Conservation (phyloP, 176 grass and related monocot genomes). For the Lolium multiflorum region DNA sequence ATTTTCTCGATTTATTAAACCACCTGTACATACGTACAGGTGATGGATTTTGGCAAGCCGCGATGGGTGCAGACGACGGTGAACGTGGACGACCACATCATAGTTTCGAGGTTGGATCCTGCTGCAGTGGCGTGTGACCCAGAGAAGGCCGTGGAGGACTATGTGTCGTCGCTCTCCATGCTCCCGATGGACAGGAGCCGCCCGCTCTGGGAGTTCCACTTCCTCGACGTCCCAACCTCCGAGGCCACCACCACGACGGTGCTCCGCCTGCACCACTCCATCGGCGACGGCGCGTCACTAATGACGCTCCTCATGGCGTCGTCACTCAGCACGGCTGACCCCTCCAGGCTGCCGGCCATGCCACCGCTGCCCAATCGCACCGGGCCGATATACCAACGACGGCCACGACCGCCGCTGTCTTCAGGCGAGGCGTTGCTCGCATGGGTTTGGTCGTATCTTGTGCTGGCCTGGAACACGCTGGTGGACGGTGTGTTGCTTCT, state of each 20-base stretch:
- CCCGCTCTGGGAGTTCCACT: conserved; percentile 62
- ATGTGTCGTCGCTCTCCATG: conserved; percentile 32
- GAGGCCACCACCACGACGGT: conserved; percentile 30
- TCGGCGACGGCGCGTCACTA: not conserved
- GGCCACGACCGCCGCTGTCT: not conserved
- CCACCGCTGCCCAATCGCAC: not conserved
- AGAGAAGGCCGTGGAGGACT: not conserved
- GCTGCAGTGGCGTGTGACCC: not conserved
- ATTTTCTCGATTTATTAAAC: not conserved
- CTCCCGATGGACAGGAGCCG: conserved; percentile 41
- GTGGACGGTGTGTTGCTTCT: conserved; percentile 42
- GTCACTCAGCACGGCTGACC: conserved; percentile 50
- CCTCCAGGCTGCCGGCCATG: not conserved
- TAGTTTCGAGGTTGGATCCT: not conserved
- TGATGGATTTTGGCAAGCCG: not conserved
- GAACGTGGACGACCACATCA: not conserved
- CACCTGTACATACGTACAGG: not conserved
- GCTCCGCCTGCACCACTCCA: conserved; percentile 14
- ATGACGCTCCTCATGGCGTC: conserved; percentile 62
- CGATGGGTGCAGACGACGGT: conserved; percentile 5
- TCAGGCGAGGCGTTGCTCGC: not conserved
- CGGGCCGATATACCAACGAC: not conserved
- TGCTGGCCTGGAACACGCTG: conserved; percentile 58
- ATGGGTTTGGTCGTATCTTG: conserved; percentile 23
- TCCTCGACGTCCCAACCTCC: conserved; percentile 65